These are phyloP conservation scores for Jasminum sambac DNA, from an alignment of 257 asterid species.

Conservation along the genomic window DNA sequence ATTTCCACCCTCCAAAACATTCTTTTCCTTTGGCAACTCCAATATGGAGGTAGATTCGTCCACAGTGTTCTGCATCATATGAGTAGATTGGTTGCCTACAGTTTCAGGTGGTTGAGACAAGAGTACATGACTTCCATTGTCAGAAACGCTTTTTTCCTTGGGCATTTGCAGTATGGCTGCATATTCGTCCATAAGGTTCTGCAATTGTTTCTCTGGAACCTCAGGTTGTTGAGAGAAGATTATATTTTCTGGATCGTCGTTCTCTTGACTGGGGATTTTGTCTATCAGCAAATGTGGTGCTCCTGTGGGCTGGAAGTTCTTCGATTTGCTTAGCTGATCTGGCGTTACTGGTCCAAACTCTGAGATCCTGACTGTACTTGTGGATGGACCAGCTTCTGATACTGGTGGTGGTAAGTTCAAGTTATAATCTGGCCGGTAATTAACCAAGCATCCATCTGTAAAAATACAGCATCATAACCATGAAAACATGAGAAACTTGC, in stretches of 20 bases:
- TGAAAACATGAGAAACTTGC: background rate
- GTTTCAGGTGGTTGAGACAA: slow-evolving; percentile 30
- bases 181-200: slow-evolving; percentile 26
- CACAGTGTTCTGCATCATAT: slow-evolving; percentile 27
- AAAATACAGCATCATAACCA: slow-evolving; percentile 27
- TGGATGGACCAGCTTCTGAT: slow-evolving; percentile 38
- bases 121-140: slow-evolving; percentile 27
- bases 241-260: slow-evolving; percentile 31
- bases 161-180: slow-evolving; percentile 19
- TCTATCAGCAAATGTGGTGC: slow-evolving; percentile 30
- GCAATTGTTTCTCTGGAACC: slow-evolving; percentile 31
- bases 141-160: slow-evolving; percentile 33
- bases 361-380: slow-evolving; percentile 38
- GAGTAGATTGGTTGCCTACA: slow-evolving; percentile 30
- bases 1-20: slow-evolving; percentile 28
- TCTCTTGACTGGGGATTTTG: slow-evolving; percentile 37
- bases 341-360: slow-evolving; percentile 61
- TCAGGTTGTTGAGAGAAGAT: slow-evolving; percentile 28
- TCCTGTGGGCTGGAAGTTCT: slow-evolving; percentile 37
- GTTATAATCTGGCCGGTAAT: slow-evolving; percentile 32
- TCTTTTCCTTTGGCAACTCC: slow-evolving; percentile 29
- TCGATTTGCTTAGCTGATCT: slow-evolving; percentile 45
- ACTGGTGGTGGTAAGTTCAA: slow-evolving; percentile 39
- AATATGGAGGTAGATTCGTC: slow-evolving; percentile 26
- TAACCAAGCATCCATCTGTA: slow-evolving; percentile 46